Percentiles rank a stretch among this genome's conserved stretches.
Conservation (phyloP, 2,329 filamentous ascomycete genomes). For the Fragosphaeria purpurea region DNA sequence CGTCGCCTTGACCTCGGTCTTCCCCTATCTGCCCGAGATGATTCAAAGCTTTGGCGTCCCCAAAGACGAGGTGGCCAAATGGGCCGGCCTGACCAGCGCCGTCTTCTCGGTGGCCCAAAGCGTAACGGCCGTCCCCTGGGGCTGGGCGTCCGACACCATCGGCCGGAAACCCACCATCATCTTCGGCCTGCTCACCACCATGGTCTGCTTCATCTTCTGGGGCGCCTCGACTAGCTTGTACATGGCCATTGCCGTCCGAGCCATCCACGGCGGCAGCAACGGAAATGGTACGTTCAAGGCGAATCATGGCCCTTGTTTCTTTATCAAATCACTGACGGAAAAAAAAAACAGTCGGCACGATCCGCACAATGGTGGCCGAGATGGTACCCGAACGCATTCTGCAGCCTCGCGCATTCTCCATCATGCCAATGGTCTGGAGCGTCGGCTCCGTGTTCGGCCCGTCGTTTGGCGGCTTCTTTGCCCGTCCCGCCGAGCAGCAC, state of each 20-base stretch:
- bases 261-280: conserved; percentile 72
- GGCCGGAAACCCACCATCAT: conserved; percentile 80
- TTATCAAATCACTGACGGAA: background rate
- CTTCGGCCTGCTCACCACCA: conserved; percentile 62
- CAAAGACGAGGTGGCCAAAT: conserved; percentile 64
- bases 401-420: conserved; percentile 78
- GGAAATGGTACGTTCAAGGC: conserved; percentile 55
- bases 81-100: conserved; percentile 66
- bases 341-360: conserved; percentile 59
- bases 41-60: conserved; percentile 67
- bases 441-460: conserved; percentile 83
- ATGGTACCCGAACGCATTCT: conserved; percentile 80
- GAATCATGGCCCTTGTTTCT: background rate
- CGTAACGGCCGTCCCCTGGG: conserved; percentile 63
- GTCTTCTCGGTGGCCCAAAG: conserved; percentile 65
- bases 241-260: conserved; percentile 71
- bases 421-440: conserved; percentile 89
- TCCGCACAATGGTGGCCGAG: conserved; percentile 85
- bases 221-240: conserved; percentile 69
- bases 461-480: conserved; percentile 76
- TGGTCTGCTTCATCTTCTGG: conserved; percentile 72
- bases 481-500: conserved; percentile 66
- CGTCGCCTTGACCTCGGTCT: conserved; percentile 60
- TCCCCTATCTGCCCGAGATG: conserved; percentile 69
- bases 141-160: conserved; percentile 63